Evolutionary conservation across 106 monocot species (phyloP).

Genomic region (Dioscorea zingiberensis): DNA sequence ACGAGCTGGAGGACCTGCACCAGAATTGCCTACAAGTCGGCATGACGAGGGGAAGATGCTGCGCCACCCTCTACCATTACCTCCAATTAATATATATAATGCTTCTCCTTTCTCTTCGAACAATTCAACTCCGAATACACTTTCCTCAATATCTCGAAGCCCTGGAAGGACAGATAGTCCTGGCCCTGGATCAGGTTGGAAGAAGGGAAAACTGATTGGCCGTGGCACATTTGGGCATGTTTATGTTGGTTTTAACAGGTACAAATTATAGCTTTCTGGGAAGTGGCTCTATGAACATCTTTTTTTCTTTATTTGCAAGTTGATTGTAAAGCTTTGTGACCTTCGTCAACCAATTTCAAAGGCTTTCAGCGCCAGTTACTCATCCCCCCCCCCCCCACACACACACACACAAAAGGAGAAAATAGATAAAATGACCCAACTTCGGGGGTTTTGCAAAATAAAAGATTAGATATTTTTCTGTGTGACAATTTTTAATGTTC

Average conservation of each 20-base stretch:
- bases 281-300: too few relatives aligned
- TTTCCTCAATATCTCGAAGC: constrained; percentile 55
- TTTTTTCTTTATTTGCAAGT: too few relatives aligned
- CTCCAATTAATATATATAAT: constrained; percentile 59
- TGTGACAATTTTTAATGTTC: too few relatives aligned
- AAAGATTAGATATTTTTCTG: too few relatives aligned
- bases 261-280: not conserved
- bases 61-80: constrained; percentile 74
- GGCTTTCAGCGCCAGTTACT: too few relatives aligned
- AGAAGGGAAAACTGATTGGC: constrained; percentile 88
- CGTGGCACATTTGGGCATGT: constrained; percentile 97
- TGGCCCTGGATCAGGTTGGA: constrained; percentile 90
- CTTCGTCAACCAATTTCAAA: too few relatives aligned
- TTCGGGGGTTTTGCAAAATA: too few relatives aligned
- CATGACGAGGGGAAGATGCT: constrained; percentile 65
- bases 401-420: too few relatives aligned
- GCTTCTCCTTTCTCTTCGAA: constrained; percentile 56
- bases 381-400: too few relatives aligned
- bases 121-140: constrained; percentile 22
- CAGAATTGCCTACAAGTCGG: constrained; percentile 76
- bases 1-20: constrained; percentile 74
- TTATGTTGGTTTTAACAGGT: constrained; percentile 99
- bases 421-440: too few relatives aligned
- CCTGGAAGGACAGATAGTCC: constrained; percentile 81
- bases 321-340: too few relatives aligned